These are phyloP conservation scores for Zea mays DNA, from an alignment of 176 grass and related monocot genomes.

Conservation along the genomic window DNA sequence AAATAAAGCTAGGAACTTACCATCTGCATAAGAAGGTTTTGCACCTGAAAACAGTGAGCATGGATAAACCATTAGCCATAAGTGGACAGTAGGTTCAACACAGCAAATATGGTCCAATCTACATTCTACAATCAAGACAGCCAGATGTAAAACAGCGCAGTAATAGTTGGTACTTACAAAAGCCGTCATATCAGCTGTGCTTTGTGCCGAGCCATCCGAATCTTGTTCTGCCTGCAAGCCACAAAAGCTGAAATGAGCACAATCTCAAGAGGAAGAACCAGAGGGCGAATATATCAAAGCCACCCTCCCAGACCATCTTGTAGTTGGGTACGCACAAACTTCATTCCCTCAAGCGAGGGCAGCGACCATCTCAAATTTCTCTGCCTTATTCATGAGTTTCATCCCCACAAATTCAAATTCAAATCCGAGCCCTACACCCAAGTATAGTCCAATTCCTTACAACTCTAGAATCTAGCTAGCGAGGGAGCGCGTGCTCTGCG, in stretches of 20 bases:
- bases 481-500: not conserved
- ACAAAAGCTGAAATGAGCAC: constrained; percentile 21
- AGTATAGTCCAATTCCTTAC: not conserved
- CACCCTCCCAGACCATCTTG: not conserved
- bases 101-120: not conserved
- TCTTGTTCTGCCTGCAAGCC: constrained; percentile 57
- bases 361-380: not conserved
- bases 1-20: constrained; percentile 42
- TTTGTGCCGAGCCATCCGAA: constrained; percentile 63
- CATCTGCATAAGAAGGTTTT: constrained; percentile 94
- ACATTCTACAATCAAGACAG: not conserved
- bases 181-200: constrained; percentile 71
- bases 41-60: constrained; percentile 56
- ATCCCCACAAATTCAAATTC: not conserved
- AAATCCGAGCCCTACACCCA: not conserved
- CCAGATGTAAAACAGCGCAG: not conserved
- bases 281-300: not conserved
- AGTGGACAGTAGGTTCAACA: not conserved
- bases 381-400: not conserved
- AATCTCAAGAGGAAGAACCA: not conserved
- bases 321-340: not conserved
- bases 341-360: not conserved
- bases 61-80: constrained; percentile 27
- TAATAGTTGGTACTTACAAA: constrained; percentile 56
- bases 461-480: not conserved